Percentiles rank a stretch among this genome's conserved stretches.
Evolutionary conservation across 768 basidiomycete species (phyloP).

Genomic region (Pisolithus albus): DNA sequence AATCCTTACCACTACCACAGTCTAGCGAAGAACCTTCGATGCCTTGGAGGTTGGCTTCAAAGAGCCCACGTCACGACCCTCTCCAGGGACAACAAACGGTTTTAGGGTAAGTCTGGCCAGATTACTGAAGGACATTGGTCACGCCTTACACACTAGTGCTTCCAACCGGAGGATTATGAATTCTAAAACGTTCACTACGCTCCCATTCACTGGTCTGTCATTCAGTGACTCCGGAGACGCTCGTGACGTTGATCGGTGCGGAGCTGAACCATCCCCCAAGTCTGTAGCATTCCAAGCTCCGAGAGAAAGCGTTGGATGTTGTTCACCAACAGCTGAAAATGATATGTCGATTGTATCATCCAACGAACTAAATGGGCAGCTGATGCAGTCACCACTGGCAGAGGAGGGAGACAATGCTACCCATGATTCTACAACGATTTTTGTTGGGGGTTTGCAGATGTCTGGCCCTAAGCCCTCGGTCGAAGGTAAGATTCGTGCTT

Average conservation of each 20-base stretch:
- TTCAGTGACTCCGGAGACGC: slow-evolving; percentile 12
- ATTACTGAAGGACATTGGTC: too few relatives aligned
- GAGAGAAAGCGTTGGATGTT: slow-evolving; percentile 42
- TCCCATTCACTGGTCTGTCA: slow-evolving; percentile 8
- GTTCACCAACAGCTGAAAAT: slow-evolving; percentile 40
- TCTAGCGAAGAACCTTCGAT: slow-evolving; percentile 24
- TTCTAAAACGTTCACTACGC: slow-evolving; percentile 10
- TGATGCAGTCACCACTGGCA: slow-evolving; percentile 13
- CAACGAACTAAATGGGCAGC: slow-evolving; percentile 16
- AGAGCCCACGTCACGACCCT: slow-evolving; percentile 15
- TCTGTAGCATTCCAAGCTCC: slow-evolving; percentile 45
- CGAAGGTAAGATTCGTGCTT: slow-evolving; percentile 49
- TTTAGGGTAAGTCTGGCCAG: slow-evolving; percentile 10
- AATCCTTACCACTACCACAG: slow-evolving; percentile 18
- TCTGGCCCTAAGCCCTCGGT: slow-evolving; percentile 61
- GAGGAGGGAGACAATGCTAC: slow-evolving; percentile 30
- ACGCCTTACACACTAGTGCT: slow-evolving; percentile 5
- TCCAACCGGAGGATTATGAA: slow-evolving; percentile 5
- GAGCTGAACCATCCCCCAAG: slow-evolving; percentile 39
- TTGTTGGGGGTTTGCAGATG: slow-evolving; percentile 70
- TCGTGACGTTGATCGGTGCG: slow-evolving; percentile 27
- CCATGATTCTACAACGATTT: slow-evolving; percentile 63
- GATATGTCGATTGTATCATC: slow-evolving; percentile 27
- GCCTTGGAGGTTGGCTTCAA: slow-evolving; percentile 13
- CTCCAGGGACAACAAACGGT: slow-evolving; percentile 7